Evolutionary conservation across 345 rosid species (phyloP).

Genomic region (Capsella bursapastoris): DNA sequence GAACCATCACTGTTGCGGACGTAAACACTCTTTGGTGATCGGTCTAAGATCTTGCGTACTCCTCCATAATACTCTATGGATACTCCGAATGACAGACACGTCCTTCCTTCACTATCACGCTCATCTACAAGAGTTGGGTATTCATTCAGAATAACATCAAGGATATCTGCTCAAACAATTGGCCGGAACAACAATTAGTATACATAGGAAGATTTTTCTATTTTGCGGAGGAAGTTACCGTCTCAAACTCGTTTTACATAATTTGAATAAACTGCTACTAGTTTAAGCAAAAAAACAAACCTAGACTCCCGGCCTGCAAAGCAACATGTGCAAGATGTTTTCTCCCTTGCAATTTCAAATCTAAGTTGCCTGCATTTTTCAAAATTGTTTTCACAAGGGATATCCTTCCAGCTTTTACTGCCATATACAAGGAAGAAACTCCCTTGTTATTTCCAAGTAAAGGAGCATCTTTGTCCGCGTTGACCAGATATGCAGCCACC

Average conservation of each 20-base stretch:
- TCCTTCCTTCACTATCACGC: background rate
- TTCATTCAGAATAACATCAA: background rate
- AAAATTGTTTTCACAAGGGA: background rate
- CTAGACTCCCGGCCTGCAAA: background rate
- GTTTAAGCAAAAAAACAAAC: background rate
- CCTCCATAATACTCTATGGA: background rate
- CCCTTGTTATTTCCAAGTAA: background rate
- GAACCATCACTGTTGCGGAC: background rate
- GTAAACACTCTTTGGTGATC: background rate
- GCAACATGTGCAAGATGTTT: slow-evolving; percentile 1
- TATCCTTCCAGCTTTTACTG: background rate
- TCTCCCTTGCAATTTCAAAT: background rate
- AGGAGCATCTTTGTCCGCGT: background rate
- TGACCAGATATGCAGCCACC: background rate
- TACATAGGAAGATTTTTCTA: background rate
- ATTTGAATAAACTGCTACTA: background rate
- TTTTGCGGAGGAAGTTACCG: background rate
- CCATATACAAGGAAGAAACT: background rate
- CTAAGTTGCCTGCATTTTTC: background rate
- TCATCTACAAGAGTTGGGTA: background rate
- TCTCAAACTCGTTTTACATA: background rate
- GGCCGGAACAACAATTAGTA: background rate
- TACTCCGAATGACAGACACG: background rate
- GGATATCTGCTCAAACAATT: background rate
- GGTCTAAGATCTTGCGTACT: background rate